These are phyloP conservation scores for Ascochyta lentis DNA, from an alignment of 2,329 filamentous ascomycete species.

Conservation along the genomic window DNA sequence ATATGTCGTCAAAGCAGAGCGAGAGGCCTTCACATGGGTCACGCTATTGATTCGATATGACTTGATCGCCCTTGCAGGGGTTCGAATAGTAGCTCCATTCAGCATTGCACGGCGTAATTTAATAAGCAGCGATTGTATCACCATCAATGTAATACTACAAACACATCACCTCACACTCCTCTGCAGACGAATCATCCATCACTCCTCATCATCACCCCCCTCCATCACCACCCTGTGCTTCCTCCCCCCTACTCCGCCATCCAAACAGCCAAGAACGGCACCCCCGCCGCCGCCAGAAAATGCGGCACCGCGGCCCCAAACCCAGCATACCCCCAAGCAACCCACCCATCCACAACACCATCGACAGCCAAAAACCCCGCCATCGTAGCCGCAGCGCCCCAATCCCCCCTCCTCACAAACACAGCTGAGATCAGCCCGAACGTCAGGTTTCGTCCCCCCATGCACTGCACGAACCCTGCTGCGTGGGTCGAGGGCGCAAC, in stretches of 20 bases:
- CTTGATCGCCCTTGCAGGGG: no score
- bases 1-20: neutral
- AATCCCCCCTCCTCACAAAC: conserved; percentile 12
- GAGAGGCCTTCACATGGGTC: neutral
- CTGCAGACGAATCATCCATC: no score
- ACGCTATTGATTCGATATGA: neutral
- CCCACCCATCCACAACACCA: conserved; percentile 20
- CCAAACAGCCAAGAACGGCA: conserved; percentile 22
- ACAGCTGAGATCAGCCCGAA: conserved; percentile 22
- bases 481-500: conserved; percentile 19
- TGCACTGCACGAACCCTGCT: conserved; percentile 26
- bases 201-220: no score
- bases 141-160: no score
- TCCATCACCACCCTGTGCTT: neutral
- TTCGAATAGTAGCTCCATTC: no score
- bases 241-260: conserved; percentile 6
- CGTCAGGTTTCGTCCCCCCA: conserved; percentile 24
- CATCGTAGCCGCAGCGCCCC: conserved; percentile 18
- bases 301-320: conserved; percentile 14
- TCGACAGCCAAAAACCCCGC: conserved; percentile 22
- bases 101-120: no score
- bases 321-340: conserved; percentile 19
- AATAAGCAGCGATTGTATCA: no score
- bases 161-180: no score
- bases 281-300: conserved; percentile 20